These are phyloP conservation scores for Leccinum longicurvipes DNA, from an alignment of 768 basidiomycete genomes.

Conservation along the genomic window DNA sequence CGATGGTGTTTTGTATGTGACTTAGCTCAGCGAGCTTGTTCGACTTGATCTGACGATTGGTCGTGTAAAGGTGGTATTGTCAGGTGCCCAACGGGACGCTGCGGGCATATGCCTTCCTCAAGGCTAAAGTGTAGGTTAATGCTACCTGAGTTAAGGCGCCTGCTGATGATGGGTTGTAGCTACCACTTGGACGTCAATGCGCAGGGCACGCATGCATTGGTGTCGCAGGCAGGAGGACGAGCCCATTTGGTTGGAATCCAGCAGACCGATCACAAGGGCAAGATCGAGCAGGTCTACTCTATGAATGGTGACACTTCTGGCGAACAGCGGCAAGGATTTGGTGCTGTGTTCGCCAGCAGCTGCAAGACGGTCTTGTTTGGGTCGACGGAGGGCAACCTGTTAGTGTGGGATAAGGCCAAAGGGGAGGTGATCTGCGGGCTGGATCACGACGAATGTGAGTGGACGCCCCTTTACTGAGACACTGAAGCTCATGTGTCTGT, in stretches of 20 bases:
- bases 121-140: conserved; percentile 51
- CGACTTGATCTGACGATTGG: conserved; percentile 7
- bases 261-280: conserved; percentile 47
- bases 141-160: not conserved
- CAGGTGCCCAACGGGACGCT: conserved; percentile 65
- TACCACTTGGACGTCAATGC: conserved; percentile 52
- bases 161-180: conserved; percentile 33
- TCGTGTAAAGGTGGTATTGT: conserved; percentile 55
- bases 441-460: conserved; percentile 57
- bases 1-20: conserved; percentile 62
- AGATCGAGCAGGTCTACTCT: conserved; percentile 52
- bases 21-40: not conserved
- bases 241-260: conserved; percentile 51
- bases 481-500: conserved; percentile 6
- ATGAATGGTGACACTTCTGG: conserved; percentile 32
- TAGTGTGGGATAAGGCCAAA: conserved; percentile 61
- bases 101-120: conserved; percentile 56
- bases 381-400: conserved; percentile 46
- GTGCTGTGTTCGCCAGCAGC: conserved; percentile 51
- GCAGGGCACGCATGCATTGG: conserved; percentile 47
- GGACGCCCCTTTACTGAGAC: not conserved
- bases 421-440: conserved; percentile 54
- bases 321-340: conserved; percentile 37
- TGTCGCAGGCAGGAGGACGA: conserved; percentile 48
- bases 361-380: conserved; percentile 60